phyloP scores from a whole-genome alignment of 345 rosid genomes.

The Kernera saxatilis region DNA sequence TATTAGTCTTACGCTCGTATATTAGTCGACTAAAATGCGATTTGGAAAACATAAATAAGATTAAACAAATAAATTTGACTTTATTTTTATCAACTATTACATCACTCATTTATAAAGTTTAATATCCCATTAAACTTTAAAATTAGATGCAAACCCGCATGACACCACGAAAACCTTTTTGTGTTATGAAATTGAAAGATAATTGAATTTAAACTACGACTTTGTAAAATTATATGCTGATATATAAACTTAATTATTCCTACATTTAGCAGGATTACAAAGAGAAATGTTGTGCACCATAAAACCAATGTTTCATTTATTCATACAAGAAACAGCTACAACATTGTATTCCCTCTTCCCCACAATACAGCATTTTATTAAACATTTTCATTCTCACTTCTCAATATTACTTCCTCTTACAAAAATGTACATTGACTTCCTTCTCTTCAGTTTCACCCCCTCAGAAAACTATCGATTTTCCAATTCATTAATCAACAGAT shows the following conservation, averaged over 20 bases:
- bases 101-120: neutral
- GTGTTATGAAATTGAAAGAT: neutral
- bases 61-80: neutral
- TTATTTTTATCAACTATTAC: neutral
- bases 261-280: neutral
- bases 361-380: neutral
- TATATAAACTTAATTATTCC: too few relatives aligned
- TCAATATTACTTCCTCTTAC: neutral
- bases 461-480: constrained; percentile 22
- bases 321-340: neutral
- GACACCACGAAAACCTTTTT: neutral
- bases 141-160: neutral
- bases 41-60: neutral
- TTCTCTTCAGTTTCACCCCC: neutral
- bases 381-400: neutral
- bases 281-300: too few relatives aligned
- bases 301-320: neutral
- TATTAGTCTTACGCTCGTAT: too few relatives aligned
- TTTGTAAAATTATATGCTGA: too few relatives aligned
- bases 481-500: neutral
- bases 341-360: neutral
- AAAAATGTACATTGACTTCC: constrained; percentile 6
- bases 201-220: too few relatives aligned
- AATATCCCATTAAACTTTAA: neutral
- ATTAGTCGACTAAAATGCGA: neutral